Evolutionary conservation across 78 protist genomes (phyloP), one percentile per base, ranked within the genome.

Genomic region (Dictyostelium intermedium): DNA sequence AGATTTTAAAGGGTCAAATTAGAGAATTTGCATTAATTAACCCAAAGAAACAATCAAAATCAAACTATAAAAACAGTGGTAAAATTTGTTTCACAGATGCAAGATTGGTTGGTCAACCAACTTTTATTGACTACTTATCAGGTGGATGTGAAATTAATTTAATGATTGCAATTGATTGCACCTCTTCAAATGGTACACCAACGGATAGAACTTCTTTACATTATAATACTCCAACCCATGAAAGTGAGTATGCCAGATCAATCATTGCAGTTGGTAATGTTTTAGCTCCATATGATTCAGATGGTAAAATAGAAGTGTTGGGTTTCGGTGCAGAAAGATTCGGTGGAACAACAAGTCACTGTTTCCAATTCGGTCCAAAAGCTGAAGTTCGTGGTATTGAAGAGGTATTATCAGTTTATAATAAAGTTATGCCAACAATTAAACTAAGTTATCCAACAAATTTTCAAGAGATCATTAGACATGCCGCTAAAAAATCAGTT

Each of bases 101-200:
- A 37, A 18, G 86, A 23, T 82, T 34, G 37, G 25, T 78, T 35
- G 63, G 18, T 10, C 30, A 78, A 34, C 53, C 63, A 60, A 41
- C 96, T 13, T 91, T 96, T 93, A 5, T 96, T 6, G 98, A 97
- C 10, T 97, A 73, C 84, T 2, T 96, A 41, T 56, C 32, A 5
- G 84, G 93, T 41, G 98, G 97, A 18, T 27, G 45, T 30, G 92
- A 97, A 77, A 27, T 98, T 8, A 20, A 32, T 39, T 43, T 96
- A 37, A 30, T 86, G 27, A 69, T 96, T 30, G 98, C 97, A 35
- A 86, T 98, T 76, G 99, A 98, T 74, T 98, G 96, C 84, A 98
- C 99, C 1, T 95, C 43, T n/a, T 83, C 96, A 66, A 98, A 98
- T 60, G 96, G 96, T 32, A 8, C 63, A 23, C 97, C 96, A 53